Evolutionary conservation across 495 filamentous ascomycete genomes (phyloP).

Genomic region (Rhypophila decipiens): DNA sequence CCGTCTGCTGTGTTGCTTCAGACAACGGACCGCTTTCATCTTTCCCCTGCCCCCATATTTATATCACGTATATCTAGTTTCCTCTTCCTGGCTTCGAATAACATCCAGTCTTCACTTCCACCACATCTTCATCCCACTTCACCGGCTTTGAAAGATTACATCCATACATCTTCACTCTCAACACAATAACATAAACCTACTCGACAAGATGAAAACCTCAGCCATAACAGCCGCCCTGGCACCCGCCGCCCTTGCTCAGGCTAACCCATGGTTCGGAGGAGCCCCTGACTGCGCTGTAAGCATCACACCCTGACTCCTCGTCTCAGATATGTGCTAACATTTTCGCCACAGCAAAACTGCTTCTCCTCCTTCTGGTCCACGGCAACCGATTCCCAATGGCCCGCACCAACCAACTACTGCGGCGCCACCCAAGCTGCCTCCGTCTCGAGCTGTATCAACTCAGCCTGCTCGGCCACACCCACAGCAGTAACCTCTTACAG

Average conservation of each 20-base stretch:
- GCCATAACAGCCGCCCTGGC: neutral
- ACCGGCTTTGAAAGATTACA: no score
- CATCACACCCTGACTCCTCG: conserved; percentile 4
- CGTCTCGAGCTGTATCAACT: conserved; percentile 30
- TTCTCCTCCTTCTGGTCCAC: conserved; percentile 34
- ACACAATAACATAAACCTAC: neutral
- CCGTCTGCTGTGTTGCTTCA: no score
- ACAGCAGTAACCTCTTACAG: conserved; percentile 33
- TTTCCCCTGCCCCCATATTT: no score
- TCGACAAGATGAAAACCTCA: neutral
- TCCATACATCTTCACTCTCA: no score
- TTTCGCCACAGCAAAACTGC: conserved; percentile 29
- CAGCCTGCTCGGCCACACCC: conserved; percentile 31
- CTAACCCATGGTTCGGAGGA: conserved; percentile 32
- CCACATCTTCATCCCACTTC: no score
- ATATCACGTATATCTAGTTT: no score
- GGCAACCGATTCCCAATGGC: conserved; percentile 32
- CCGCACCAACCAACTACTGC: conserved; percentile 40
- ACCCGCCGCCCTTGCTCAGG: neutral
- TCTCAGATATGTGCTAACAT: neutral
- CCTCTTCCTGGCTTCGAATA: no score
- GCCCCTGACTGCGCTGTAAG: conserved; percentile 41
- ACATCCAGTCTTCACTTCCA: no score
- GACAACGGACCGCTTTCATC: no score
- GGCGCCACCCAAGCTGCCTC: conserved; percentile 24